phyloP scores from a whole-genome alignment of 2,329 filamentous ascomycete genomes.

The Drechslera avenae region DNA sequence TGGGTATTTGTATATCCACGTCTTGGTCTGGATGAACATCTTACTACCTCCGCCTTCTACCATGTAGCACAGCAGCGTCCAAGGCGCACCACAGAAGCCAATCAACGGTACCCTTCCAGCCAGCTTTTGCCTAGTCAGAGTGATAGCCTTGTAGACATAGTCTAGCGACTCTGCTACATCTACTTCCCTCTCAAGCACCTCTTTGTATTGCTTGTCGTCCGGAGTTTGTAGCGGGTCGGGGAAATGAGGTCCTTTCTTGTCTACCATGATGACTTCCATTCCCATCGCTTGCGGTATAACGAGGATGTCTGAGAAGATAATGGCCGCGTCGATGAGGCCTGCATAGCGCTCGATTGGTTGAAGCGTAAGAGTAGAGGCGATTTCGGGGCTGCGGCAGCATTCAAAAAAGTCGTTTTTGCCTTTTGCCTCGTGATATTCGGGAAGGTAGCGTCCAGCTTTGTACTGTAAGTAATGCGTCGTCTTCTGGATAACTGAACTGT shows the following conservation, averaged over 20 bases:
- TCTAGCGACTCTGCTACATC: slow-evolving; percentile 82
- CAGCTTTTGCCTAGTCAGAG: slow-evolving; percentile 85
- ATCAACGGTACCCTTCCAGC: slow-evolving; percentile 88
- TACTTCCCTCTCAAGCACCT: slow-evolving; percentile 77
- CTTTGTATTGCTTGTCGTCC: slow-evolving; percentile 79
- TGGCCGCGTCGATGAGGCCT: slow-evolving; percentile 91
- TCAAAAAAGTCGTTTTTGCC: slow-evolving; percentile 92
- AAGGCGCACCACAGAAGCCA: slow-evolving; percentile 95
- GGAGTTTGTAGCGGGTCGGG: slow-evolving; percentile 81
- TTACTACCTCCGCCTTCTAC: slow-evolving; percentile 96
- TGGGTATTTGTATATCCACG: slow-evolving; percentile 91
- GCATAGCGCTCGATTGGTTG: slow-evolving; percentile 92
- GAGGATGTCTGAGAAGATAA: slow-evolving; percentile 98
- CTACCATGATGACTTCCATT: slow-evolving; percentile 98
- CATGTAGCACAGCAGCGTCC: slow-evolving; percentile 99
- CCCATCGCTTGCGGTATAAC: slow-evolving; percentile 98
- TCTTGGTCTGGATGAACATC: slow-evolving; percentile 92
- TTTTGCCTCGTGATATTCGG: slow-evolving; percentile 97
- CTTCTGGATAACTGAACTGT: slow-evolving; percentile 1
- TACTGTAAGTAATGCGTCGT: slow-evolving; percentile 15
- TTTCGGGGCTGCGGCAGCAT: slow-evolving; percentile 91
- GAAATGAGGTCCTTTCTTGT: slow-evolving; percentile 96
- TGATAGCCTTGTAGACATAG: slow-evolving; percentile 96
- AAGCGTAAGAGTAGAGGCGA: slow-evolving; percentile 89
- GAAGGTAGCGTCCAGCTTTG: slow-evolving; percentile 90